phyloP scores from a whole-genome alignment of 192 early-diverging fungal genomes.

The Coemansia sp. region DNA sequence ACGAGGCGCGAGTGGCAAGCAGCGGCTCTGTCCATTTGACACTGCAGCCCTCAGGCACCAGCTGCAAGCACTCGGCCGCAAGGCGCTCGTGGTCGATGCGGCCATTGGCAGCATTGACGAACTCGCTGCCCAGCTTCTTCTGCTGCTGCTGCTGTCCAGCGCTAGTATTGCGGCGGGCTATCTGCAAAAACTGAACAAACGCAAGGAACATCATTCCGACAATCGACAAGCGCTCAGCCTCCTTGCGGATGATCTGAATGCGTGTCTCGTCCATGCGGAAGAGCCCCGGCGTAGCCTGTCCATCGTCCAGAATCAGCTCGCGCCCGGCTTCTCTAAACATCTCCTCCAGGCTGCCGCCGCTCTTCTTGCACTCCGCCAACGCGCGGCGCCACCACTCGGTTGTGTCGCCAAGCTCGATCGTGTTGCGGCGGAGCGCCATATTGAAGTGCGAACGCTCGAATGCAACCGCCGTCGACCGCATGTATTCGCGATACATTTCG shows the following conservation, averaged over 20 bases:
- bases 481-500: conserved; percentile 64
- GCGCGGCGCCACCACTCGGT: conserved; percentile 47
- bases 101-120: conserved; percentile 22
- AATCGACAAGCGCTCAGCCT: conserved; percentile 42
- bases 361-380: conserved; percentile 11
- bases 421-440: conserved; percentile 29
- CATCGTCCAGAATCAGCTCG: conserved; percentile 48
- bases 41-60: conserved; percentile 45
- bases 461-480: conserved; percentile 63
- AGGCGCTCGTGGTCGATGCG: conserved; percentile 34
- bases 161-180: conserved; percentile 8
- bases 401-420: conserved; percentile 25
- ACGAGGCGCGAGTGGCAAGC: conserved; percentile 10
- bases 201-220: conserved; percentile 42
- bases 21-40: conserved; percentile 45
- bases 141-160: not conserved
- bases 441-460: conserved; percentile 71
- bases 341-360: conserved; percentile 21
- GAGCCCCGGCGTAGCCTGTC: conserved; percentile 27
- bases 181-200: conserved; percentile 48
- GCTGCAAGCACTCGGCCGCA: conserved; percentile 40
- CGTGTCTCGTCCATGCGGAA: conserved; percentile 53
- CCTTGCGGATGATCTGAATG: conserved; percentile 35
- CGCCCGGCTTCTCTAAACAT: conserved; percentile 33
- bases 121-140: conserved; percentile 12